Conservation (phyloP, 1,139 yeast genomes). For the Zygoascus sp. region DNA sequence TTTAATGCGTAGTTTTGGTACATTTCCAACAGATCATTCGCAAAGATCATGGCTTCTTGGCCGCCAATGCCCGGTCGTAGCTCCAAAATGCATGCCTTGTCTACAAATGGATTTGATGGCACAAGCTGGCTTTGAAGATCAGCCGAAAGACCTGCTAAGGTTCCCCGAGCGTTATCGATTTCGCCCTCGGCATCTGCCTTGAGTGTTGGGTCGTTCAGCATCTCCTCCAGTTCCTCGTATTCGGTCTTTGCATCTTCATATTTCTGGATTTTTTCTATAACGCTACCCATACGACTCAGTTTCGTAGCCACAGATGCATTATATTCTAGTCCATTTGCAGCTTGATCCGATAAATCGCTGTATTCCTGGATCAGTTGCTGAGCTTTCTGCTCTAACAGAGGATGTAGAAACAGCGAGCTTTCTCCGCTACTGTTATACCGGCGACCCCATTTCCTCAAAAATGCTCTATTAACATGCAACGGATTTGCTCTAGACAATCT, state of each 20-base stretch:
- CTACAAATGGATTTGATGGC: constrained; percentile 75
- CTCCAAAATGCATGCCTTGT: constrained; percentile 75
- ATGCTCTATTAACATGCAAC: not conserved
- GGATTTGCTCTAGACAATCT: too few relatives aligned
- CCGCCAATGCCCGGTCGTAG: constrained; percentile 97
- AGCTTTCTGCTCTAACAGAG: constrained; percentile 46
- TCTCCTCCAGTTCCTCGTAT: constrained; percentile 34
- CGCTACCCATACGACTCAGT: constrained; percentile 51
- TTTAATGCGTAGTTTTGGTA: constrained; percentile 65
- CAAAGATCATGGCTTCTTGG: constrained; percentile 81
- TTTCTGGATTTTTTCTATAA: constrained; percentile 49
- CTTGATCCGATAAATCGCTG: constrained; percentile 43
- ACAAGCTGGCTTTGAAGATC: constrained; percentile 55
- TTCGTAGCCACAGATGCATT: constrained; percentile 53
- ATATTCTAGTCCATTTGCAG: constrained; percentile 46
- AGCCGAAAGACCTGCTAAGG: constrained; percentile 31
- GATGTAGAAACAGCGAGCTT: constrained; percentile 18
- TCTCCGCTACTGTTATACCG: not conserved
- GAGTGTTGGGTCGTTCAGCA: constrained; percentile 38
- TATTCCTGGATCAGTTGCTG: constrained; percentile 50
- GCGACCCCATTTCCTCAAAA: not conserved
- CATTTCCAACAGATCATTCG: constrained; percentile 77
- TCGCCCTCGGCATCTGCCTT: constrained; percentile 45
- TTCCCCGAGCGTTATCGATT: constrained; percentile 38
- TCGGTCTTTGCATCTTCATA: constrained; percentile 39